Percentiles rank a stretch among this genome's conserved stretches.
phyloP scores from a whole-genome alignment of 441 rosid species.

The Adansonia grandidieri region DNA sequence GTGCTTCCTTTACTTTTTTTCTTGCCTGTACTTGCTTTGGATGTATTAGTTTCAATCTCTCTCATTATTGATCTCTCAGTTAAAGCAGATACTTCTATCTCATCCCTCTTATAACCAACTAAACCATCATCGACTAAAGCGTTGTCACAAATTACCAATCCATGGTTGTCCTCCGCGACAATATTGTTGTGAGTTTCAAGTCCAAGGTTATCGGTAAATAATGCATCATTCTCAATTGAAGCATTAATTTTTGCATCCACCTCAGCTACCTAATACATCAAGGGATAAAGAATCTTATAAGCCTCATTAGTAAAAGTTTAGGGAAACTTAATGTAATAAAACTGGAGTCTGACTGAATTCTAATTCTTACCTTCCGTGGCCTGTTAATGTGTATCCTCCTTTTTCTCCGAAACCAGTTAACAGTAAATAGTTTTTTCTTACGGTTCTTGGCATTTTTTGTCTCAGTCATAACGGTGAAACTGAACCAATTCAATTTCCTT shows the following conservation, averaged over 20 bases:
- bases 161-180: no score
- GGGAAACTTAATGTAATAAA: background rate
- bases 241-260: background rate
- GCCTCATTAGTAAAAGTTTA: background rate
- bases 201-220: background rate
- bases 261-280: background rate
- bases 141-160: no score
- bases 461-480: background rate
- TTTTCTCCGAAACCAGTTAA: background rate
- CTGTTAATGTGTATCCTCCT: background rate
- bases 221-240: background rate
- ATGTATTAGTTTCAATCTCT: background rate
- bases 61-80: background rate
- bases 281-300: background rate
- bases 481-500: slow-evolving; percentile 5
- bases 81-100: background rate
- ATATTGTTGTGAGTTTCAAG: no score
- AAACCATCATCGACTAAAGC: no score
- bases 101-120: no score
- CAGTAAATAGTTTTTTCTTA: background rate
- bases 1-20: background rate
- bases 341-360: background rate
- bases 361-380: slow-evolving; percentile 1
- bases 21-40: background rate
- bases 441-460: background rate